Base-by-base conservation (phyloP, 495 filamentous ascomycete species). In the Daldinia loculata region DNA sequence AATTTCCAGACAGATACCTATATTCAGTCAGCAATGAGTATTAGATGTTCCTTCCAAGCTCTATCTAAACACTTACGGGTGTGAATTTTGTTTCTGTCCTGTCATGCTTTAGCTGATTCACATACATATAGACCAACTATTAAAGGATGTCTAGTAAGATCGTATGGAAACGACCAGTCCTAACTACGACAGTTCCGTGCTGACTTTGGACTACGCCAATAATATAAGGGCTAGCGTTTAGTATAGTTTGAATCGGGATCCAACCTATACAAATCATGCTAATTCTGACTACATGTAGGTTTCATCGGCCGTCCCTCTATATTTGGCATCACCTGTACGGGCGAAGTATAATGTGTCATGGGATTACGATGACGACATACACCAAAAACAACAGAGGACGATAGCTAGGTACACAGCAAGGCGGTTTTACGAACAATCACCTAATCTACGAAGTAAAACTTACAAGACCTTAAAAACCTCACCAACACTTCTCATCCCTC, bases 1-100 rank as follows among this genome's bases (percentile, higher is more conserved):
- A 91, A 70, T 91, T 91, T 14, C 89, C 89, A 12, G 81, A 78
- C 4, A 89, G 79, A 65, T 88, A 90, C 58, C 72, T 77, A 34
- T 57, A 26, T 41, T 51, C 15, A 26, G 24, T 51, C 15, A 26
- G 24, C 30, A n/a, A 32, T 71, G 39, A 63, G 63, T 36, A 36
- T 14, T n/a, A 6, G 24, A 15, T 1, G 24, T 22, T 22, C 22
- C 50, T 8, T 38, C 6, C 0, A 7, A 32, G 2, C 12, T 45
- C 78, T 80, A 12, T 39, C n/a, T 0, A 24, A 45, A 17, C 43
- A 60, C 71, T 50, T 62, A 74, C 71, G 67, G 71, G 50, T 74
- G 71, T 0, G 26, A 17, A 36, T 11, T 9, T 26, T 22, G 60
- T 8, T 32, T 60, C 24, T 58, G 29, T 2, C 52, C 41, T 36